Base-by-base conservation (phyloP, 352 stramenopile genomes). In the Phytophthora pisi region DNA sequence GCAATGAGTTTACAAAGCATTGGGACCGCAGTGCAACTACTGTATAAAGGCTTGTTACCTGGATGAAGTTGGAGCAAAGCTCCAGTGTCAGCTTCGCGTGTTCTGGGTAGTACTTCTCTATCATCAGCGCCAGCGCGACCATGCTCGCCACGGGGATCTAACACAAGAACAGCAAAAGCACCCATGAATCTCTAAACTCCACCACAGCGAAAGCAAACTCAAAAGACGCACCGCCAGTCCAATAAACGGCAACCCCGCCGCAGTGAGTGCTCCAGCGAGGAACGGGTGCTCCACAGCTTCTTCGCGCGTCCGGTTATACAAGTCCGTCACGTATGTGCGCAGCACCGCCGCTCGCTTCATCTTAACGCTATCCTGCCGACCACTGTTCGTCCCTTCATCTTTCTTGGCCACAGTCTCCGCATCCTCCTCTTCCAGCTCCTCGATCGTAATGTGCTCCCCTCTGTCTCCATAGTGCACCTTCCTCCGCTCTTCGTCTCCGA, bases 81-180 rank as follows among this genome's bases (percentile, higher is more conserved):
- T 93, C 87, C 20, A 93, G 52, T 3, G 81, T 86, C 58, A 95
- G 51, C 49, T 72, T 78, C 30, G 83, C 77, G 62, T 91, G 82
- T 55, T 95, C 84, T 0, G 87, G 87, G 43, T 90, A 95, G 66
- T 91, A 90, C 59, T 87, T 91, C 66, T 95, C 87, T 20, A 93
- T 61, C 49, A 91, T 78, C 15, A 95, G 72, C n/a, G 80, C 84
- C 5, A 90, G 53, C 10, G 84, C 87, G 13, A 91, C 73, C 57
- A 92, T 68, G 45, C 82, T 92, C 7, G 83, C 87, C 6, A 93
- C 64, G 11, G 87, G 87, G 30, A 95, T 86, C 86, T 95, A 57
- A 9, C 26, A 60, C 11, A 34, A 30, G 26, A 30, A 30, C 10
- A 34, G n/a, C 20, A 58, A 31, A 1, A 30, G 6, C 38, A 36